Conservation (phyloP, 1,139 yeast genomes). For the Pneumocystis canis region DNA sequence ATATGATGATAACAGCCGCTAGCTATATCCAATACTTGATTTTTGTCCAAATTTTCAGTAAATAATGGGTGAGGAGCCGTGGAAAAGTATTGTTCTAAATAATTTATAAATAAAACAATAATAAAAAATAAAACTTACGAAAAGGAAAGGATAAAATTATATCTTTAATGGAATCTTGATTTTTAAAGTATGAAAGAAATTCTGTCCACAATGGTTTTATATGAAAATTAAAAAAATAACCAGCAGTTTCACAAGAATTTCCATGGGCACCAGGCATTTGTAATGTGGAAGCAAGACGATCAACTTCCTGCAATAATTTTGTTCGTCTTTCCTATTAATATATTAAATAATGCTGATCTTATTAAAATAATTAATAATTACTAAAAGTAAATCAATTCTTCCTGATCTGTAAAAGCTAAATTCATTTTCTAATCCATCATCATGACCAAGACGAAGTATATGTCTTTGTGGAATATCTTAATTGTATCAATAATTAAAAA, state of each 20-base stretch:
- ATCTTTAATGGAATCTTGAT: slow-evolving; percentile 8
- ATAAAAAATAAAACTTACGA: background rate
- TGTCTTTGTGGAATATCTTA: slow-evolving; percentile 19
- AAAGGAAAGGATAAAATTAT: background rate
- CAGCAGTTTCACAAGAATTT: slow-evolving; percentile 32
- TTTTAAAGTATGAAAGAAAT: slow-evolving; percentile 13
- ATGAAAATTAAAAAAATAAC: slow-evolving; percentile 25
- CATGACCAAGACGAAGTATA: slow-evolving; percentile 20
- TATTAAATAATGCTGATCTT: background rate
- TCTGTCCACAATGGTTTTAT: slow-evolving; percentile 26
- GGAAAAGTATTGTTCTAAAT: slow-evolving; percentile 19
- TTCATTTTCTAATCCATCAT: slow-evolving; percentile 10
- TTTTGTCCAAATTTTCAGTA: slow-evolving; percentile 3
- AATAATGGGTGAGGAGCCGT: slow-evolving; percentile 15
- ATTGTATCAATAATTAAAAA: background rate
- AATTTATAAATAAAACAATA: background rate
- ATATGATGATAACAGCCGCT: slow-evolving; percentile 18
- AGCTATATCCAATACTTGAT: slow-evolving; percentile 10
- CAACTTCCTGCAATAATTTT: slow-evolving; percentile 23
- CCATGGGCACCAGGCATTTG: slow-evolving; percentile 32
- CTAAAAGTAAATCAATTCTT: slow-evolving; percentile 2
- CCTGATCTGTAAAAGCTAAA: background rate
- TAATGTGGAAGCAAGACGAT: slow-evolving; percentile 24
- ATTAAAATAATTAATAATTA: background rate
- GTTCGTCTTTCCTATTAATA: slow-evolving; percentile 13